Evolutionary conservation across 2,329 filamentous ascomycete genomes (phyloP).

Genomic region (Xylariales sp.): DNA sequence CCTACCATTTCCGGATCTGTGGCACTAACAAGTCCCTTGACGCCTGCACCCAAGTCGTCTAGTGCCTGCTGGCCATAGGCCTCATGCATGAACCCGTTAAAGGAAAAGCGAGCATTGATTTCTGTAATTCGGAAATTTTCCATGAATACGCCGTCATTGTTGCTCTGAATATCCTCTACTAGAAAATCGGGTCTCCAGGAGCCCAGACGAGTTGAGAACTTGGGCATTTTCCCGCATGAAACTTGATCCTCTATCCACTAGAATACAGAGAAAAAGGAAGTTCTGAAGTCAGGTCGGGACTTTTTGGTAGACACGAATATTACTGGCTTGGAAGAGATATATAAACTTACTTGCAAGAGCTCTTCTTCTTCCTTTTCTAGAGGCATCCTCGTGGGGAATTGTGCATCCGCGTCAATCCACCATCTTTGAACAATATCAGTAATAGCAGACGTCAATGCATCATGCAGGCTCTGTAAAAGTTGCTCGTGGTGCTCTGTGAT

Average conservation of each 20-base stretch:
- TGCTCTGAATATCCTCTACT: too few species aligned
- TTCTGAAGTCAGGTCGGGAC: too few species aligned
- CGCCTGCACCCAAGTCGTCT: constrained; percentile 9
- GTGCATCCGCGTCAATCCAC: constrained; percentile 28
- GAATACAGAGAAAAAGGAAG: too few species aligned
- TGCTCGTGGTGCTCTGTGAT: constrained; percentile 22
- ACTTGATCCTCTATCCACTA: too few species aligned
- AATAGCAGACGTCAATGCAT: constrained; percentile 26
- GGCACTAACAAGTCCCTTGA: constrained; percentile 15
- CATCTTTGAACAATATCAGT: constrained; percentile 32
- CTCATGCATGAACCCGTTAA: constrained; percentile 30
- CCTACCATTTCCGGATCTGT: constrained; percentile 19
- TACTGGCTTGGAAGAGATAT: constrained; percentile 16
- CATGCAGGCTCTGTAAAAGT: constrained; percentile 23
- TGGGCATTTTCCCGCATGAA: too few species aligned
- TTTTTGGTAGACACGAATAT: constrained; percentile 30
- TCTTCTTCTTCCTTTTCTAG: constrained; percentile 14
- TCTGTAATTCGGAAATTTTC: constrained; percentile 31
- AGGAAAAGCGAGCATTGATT: constrained; percentile 36
- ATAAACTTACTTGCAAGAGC: not conserved
- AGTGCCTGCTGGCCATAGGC: constrained; percentile 25
- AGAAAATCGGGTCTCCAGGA: too few species aligned
- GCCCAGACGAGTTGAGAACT: too few species aligned
- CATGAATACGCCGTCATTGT: constrained; percentile 1
- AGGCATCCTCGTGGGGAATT: constrained; percentile 28